Conservation (phyloP, 2,329 filamentous ascomycete species). For the Ascochyta fabae region DNA sequence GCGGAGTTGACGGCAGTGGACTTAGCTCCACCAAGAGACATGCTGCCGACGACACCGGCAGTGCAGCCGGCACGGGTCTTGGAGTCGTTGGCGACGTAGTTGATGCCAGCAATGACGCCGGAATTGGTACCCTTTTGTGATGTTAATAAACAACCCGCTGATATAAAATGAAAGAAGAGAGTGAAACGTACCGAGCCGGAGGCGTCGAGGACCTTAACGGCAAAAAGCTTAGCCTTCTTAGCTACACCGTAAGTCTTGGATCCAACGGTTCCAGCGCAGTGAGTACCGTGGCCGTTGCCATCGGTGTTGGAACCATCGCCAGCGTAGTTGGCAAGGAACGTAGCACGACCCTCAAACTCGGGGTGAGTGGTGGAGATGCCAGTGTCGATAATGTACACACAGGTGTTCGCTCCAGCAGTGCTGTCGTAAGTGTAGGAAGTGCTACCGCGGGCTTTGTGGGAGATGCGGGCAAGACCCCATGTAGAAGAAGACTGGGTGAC, state of each 20-base stretch:
- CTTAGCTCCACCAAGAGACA: conserved; percentile 51
- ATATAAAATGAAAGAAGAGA: not conserved
- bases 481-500: conserved; percentile 49
- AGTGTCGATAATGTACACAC: conserved; percentile 70
- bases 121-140: conserved; percentile 48
- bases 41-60: conserved; percentile 47
- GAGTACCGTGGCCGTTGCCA: conserved; percentile 51
- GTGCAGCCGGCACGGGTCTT: conserved; percentile 43
- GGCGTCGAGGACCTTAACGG: conserved; percentile 50
- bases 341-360: conserved; percentile 50
- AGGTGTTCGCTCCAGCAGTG: conserved; percentile 51
- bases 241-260: conserved; percentile 49
- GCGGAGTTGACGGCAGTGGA: conserved; percentile 49
- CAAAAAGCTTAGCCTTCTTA: conserved; percentile 49
- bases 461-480: conserved; percentile 53
- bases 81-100: conserved; percentile 44
- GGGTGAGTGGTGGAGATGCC: conserved; percentile 64
- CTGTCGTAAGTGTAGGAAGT: conserved; percentile 50
- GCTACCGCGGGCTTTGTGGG: conserved; percentile 39
- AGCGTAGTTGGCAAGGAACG: conserved; percentile 47
- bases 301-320: conserved; percentile 45
- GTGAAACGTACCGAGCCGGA: conserved; percentile 40
- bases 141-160: conserved; percentile 13
- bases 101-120: conserved; percentile 50
- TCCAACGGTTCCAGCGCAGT: conserved; percentile 48